A percentile compares a stretch with the other conserved stretches of the same genome.
Evolutionary conservation across 2,329 filamentous ascomycete species (phyloP).

Genomic region (Spiromastix sp.): DNA sequence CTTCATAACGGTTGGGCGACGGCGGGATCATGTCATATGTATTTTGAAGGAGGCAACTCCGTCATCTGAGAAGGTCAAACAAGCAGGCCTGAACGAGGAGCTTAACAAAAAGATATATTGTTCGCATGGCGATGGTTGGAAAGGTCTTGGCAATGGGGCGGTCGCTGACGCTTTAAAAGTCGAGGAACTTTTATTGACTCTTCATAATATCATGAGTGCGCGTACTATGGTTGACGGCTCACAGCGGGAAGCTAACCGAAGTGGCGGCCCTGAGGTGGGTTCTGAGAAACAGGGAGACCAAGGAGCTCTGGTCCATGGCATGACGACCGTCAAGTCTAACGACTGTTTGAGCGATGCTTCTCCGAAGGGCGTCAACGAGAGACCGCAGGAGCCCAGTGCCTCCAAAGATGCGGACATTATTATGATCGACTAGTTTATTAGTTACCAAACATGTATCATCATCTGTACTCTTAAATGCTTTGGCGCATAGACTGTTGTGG

Average conservation of each 20-base stretch:
- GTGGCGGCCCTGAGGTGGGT: no score
- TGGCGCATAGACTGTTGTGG: no score
- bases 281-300: no score
- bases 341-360: no score
- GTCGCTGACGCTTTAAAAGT: conserved; percentile 24
- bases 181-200: conserved; percentile 20
- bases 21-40: conserved; percentile 24
- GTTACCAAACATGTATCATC: no score
- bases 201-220: conserved; percentile 8
- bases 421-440: no score
- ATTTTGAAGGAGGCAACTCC: conserved; percentile 22
- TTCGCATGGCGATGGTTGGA: conserved; percentile 29
- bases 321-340: no score
- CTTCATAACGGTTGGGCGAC: conserved; percentile 19
- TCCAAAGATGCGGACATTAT: no score
- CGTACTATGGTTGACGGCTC: conserved; percentile 7
- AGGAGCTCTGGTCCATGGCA: no score
- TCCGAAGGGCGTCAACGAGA: no score
- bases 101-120: conserved; percentile 25
- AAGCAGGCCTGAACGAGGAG: conserved; percentile 13
- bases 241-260: background rate
- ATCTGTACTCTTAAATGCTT: no score
- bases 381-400: no score
- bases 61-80: conserved; percentile 10
- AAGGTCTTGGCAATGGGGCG: conserved; percentile 28